Percentiles rank a stretch among this genome's conserved stretches.
Evolutionary conservation across 2,329 filamentous ascomycete species (phyloP).

Genomic region (Sporothrix dimorphospora): DNA sequence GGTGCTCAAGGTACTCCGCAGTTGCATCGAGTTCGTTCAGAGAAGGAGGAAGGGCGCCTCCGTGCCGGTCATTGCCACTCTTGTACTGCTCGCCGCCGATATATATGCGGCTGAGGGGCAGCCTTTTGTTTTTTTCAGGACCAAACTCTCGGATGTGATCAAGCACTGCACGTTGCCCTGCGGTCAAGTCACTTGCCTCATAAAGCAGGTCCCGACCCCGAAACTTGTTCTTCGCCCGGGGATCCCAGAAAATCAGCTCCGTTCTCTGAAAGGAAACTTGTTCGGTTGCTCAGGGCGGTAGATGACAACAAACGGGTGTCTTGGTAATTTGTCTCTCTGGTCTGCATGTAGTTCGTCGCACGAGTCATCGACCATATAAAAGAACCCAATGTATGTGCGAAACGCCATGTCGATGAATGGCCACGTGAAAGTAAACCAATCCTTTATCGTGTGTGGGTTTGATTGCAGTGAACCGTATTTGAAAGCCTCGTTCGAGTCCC

Average conservation of each 20-base stretch:
- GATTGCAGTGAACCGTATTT: constrained; percentile 39
- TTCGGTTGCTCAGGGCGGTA: constrained; percentile 51
- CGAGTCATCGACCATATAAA: constrained; percentile 52
- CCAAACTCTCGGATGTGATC: constrained; percentile 42
- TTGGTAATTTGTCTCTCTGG: constrained; percentile 34
- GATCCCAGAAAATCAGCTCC: constrained; percentile 62
- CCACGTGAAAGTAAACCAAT: constrained; percentile 43
- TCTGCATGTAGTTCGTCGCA: constrained; percentile 39
- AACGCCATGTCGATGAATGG: constrained; percentile 34
- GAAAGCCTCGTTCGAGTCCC: constrained; percentile 46
- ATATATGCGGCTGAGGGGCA: constrained; percentile 50
- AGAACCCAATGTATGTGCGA: constrained; percentile 51
- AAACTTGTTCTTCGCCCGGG: constrained; percentile 39
- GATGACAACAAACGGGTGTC: constrained; percentile 57
- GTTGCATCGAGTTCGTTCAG: constrained; percentile 2
- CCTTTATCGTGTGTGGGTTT: constrained; percentile 40
- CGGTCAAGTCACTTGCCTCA: constrained; percentile 44
- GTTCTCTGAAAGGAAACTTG: constrained; percentile 39
- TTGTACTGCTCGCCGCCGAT: constrained; percentile 45
- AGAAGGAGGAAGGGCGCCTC: neutral
- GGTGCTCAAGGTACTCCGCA: constrained; percentile 42
- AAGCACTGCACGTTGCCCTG: constrained; percentile 52
- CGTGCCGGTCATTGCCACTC: constrained; percentile 22
- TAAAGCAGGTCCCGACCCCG: constrained; percentile 32
- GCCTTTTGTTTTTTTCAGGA: constrained; percentile 38